These are phyloP conservation scores for Coemansia sp. DNA, from an alignment of 192 early-diverging fungal genomes.

Conservation along the genomic window DNA sequence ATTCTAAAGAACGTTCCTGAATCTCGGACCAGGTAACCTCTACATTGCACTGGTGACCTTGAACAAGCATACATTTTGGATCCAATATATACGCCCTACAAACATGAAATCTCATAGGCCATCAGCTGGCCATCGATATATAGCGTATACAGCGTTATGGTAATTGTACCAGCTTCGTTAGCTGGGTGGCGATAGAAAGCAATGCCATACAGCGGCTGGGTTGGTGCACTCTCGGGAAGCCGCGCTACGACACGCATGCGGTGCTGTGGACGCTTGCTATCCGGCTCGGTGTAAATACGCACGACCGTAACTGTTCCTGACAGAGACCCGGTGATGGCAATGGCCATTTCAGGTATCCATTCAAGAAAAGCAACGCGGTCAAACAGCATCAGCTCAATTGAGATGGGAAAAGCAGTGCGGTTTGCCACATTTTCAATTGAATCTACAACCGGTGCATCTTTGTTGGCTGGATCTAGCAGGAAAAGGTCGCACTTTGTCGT, in stretches of 20 bases:
- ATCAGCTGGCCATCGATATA: conserved; percentile 25
- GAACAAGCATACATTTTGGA: too few species aligned
- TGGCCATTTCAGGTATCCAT: conserved; percentile 39
- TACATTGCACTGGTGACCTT: too few species aligned
- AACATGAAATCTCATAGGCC: conserved; percentile 23
- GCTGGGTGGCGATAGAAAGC: conserved; percentile 26
- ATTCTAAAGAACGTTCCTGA: conserved; percentile 41
- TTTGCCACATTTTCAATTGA: conserved; percentile 16
- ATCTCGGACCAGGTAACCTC: not conserved
- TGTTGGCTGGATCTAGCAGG: conserved; percentile 26
- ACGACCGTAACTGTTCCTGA: conserved; percentile 29
- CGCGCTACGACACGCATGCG: conserved; percentile 17
- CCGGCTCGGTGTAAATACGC: not conserved
- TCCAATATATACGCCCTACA: not conserved
- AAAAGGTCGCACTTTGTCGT: conserved; percentile 28
- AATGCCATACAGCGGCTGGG: conserved; percentile 33
- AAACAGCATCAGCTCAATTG: conserved; percentile 15
- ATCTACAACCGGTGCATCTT: conserved; percentile 20
- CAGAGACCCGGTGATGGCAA: conserved; percentile 28
- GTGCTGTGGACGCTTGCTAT: not conserved
- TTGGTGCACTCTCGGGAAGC: conserved; percentile 12
- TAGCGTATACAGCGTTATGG: conserved; percentile 17
- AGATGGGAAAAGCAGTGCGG: conserved; percentile 11
- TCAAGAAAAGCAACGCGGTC: conserved; percentile 46
- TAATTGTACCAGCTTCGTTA: conserved; percentile 1